A percentile compares a stretch with the other conserved stretches of the same genome.
These are phyloP conservation scores for Cystofilobasidium ferigula DNA, from an alignment of 768 basidiomycete species.

Conservation along the genomic window DNA sequence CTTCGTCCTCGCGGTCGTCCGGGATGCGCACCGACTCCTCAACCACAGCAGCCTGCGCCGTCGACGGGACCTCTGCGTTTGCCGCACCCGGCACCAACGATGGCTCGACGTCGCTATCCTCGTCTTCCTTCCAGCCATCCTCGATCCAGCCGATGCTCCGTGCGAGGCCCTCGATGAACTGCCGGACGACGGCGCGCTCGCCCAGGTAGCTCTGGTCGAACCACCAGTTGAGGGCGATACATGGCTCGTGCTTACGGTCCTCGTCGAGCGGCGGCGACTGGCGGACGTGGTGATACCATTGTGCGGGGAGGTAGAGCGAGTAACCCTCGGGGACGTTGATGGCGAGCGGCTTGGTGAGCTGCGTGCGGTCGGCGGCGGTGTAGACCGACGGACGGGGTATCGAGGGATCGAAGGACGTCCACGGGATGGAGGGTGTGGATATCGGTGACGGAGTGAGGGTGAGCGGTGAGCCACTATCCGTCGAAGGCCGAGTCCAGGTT, in stretches of 20 bases:
- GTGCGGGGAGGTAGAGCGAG: conserved; percentile 75
- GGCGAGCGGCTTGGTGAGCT: conserved; percentile 53
- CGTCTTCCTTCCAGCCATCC: conserved; percentile 2
- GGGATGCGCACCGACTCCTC: too few species aligned
- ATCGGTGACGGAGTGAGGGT: conserved; percentile 9
- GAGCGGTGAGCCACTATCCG: conserved; percentile 27
- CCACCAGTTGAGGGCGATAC: conserved; percentile 38
- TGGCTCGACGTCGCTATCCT: conserved; percentile 1
- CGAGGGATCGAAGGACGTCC: conserved; percentile 69
- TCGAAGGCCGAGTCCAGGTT: conserved; percentile 44
- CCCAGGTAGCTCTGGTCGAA: conserved; percentile 24
- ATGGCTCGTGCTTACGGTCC: conserved; percentile 29
- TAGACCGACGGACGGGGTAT: conserved; percentile 38
- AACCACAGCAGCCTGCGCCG: too few species aligned
- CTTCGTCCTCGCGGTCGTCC: too few species aligned
- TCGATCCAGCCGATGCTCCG: conserved; percentile 13
- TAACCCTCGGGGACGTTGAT: conserved; percentile 62
- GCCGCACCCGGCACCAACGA: too few species aligned
- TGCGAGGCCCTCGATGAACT: conserved; percentile 12
- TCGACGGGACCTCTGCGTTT: too few species aligned
- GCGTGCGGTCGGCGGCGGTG: conserved; percentile 29
- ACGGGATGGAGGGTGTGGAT: conserved; percentile 47
- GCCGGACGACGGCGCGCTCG: conserved; percentile 10
- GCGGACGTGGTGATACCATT: conserved; percentile 87
- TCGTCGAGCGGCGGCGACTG: conserved; percentile 40